Conservation (phyloP, 1,139 yeast species). For the Magnusiomyces fungicola region DNA sequence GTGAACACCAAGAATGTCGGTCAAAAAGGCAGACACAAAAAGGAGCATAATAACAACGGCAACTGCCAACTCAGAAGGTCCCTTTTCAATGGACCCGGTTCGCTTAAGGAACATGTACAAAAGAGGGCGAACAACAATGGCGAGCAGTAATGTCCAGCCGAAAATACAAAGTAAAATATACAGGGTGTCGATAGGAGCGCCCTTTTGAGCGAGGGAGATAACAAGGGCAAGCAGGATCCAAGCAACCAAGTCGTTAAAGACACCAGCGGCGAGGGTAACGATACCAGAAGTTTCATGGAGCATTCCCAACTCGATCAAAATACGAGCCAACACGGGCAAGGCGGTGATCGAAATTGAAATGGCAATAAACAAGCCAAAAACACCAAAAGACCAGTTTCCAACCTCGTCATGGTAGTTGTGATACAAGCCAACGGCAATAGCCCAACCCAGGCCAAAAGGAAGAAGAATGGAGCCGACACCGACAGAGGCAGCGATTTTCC, state of each 20-base stretch:
- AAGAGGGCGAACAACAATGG: conserved; percentile 47
- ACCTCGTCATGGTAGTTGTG: conserved; percentile 40
- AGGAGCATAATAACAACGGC: conserved; percentile 48
- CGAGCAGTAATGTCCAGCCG: conserved; percentile 59
- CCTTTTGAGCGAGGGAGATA: conserved; percentile 66
- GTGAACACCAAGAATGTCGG: conserved; percentile 75
- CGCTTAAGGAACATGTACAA: conserved; percentile 41
- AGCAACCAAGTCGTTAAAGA: conserved; percentile 70
- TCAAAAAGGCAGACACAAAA: conserved; percentile 63
- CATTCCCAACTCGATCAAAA: conserved; percentile 61
- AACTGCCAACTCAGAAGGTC: conserved; percentile 61
- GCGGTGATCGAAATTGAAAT: conserved; percentile 81
- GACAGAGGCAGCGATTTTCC: conserved; percentile 54
- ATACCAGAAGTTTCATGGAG: conserved; percentile 69
- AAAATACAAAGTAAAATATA: conserved; percentile 57
- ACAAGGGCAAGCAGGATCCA: conserved; percentile 73
- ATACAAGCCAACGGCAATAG: conserved; percentile 59
- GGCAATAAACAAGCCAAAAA: conserved; percentile 68
- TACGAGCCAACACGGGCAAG: conserved; percentile 74
- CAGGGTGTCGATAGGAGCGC: conserved; percentile 58
- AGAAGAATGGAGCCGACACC: conserved; percentile 64
- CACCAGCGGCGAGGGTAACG: conserved; percentile 76
- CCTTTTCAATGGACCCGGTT: conserved; percentile 46
- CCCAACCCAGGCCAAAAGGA: conserved; percentile 74
- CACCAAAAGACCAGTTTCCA: conserved; percentile 49